phyloP scores from a whole-genome alignment of 2,329 filamentous ascomycete genomes.

The Trichophyton equinum region DNA sequence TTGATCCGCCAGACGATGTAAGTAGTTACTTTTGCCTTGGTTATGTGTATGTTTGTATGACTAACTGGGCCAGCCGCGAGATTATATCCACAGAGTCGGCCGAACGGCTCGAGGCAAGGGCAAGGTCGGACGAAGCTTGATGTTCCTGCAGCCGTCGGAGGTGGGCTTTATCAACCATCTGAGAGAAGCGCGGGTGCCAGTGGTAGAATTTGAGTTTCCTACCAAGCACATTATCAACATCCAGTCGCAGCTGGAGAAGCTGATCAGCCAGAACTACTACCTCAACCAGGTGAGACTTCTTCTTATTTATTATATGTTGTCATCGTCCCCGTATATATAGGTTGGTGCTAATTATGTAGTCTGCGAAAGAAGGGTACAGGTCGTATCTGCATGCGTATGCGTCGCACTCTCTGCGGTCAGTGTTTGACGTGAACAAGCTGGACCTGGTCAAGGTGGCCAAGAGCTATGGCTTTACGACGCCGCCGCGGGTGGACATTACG shows the following conservation, averaged over 20 bases:
- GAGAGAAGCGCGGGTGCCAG: conserved; percentile 79
- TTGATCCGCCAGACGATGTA: conserved; percentile 76
- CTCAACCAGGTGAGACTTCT: conserved; percentile 57
- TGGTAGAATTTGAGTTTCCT: conserved; percentile 94
- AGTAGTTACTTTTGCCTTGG: not conserved
- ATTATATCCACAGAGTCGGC: conserved; percentile 93
- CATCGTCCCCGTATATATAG: not conserved
- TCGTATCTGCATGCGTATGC: conserved; percentile 94
- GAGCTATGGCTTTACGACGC: conserved; percentile 65
- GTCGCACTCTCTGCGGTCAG: conserved; percentile 66
- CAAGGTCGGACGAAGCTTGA: conserved; percentile 72
- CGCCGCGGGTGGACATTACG: conserved; percentile 66
- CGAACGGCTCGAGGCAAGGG: conserved; percentile 79
- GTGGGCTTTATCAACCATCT: conserved; percentile 85
- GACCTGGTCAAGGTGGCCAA: conserved; percentile 76
- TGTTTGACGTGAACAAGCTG: conserved; percentile 72
- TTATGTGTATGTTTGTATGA: not conserved
- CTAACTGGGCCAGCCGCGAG: conserved; percentile 41
- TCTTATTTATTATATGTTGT: not conserved
- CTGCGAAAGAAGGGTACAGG: conserved; percentile 61
- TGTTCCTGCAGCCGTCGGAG: conserved; percentile 88
- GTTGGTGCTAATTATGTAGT: conserved; percentile 27
- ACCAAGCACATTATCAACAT: conserved; percentile 83
- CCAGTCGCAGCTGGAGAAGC: conserved; percentile 81
- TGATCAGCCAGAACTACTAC: conserved; percentile 93